phyloP scores from a whole-genome alignment of 129 eudicot species.

The Lactuca sativa region DNA sequence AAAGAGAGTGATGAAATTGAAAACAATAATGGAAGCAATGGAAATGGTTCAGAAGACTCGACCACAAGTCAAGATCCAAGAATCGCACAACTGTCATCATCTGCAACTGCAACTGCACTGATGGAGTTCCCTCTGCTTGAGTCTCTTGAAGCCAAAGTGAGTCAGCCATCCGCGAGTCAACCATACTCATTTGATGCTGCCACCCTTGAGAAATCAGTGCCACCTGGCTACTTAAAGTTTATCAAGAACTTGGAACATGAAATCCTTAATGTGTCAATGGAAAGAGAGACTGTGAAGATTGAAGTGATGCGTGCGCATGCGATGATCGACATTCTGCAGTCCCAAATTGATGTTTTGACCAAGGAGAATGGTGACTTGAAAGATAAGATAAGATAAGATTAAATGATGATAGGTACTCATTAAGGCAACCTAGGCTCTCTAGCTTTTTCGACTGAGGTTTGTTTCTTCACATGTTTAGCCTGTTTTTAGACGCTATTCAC shows the following conservation, averaged over 20 bases:
- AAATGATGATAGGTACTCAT: conserved; percentile 34
- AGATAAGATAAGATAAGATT: conserved; percentile 14
- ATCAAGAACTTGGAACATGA: conserved; percentile 65
- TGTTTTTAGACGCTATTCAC: conserved; percentile 23
- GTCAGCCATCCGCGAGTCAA: conserved; percentile 42
- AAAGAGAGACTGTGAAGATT: conserved; percentile 79
- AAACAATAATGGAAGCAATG: conserved; percentile 36
- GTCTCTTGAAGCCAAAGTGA: conserved; percentile 48
- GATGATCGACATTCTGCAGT: conserved; percentile 87
- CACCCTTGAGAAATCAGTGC: conserved; percentile 80
- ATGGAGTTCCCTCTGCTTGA: conserved; percentile 63
- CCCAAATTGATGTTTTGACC: conserved; percentile 52
- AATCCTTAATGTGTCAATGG: conserved; percentile 84
- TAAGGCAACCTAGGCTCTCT: conserved; percentile 28
- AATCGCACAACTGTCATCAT: conserved; percentile 19
- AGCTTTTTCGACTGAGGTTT: conserved; percentile 25
- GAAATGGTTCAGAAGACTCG: conserved; percentile 72
- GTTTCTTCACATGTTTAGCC: conserved; percentile 22
- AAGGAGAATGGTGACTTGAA: conserved; percentile 64
- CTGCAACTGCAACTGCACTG: conserved; percentile 17
- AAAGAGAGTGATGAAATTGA: conserved; percentile 56
- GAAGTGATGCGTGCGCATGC: conserved; percentile 95
- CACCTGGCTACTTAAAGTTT: conserved; percentile 85
- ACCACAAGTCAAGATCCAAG: conserved; percentile 62
- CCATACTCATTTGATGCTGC: conserved; percentile 59